phyloP scores from a whole-genome alignment of 768 basidiomycete genomes.

The Austroboletus festivus region DNA sequence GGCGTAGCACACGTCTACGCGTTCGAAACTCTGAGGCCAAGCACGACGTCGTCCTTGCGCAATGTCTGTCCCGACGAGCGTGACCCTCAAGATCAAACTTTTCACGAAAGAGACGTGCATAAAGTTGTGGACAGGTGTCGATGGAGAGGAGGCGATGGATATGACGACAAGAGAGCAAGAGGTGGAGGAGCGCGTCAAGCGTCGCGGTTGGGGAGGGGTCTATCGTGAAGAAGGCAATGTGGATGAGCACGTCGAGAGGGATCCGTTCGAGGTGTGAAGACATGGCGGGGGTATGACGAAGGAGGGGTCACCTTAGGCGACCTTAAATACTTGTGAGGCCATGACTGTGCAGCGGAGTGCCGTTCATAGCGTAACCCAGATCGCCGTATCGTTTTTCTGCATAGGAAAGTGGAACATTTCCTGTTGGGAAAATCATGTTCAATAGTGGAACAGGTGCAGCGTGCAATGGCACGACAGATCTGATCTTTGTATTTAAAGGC shows the following conservation, averaged over 20 bases:
- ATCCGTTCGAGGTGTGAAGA: constrained; percentile 44
- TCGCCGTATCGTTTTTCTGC: constrained; percentile 27
- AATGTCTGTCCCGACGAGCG: constrained; percentile 23
- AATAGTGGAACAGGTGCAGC: constrained; percentile 28
- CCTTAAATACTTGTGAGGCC: constrained; percentile 25
- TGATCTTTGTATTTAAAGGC: constrained; percentile 32
- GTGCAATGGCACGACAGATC: constrained; percentile 31
- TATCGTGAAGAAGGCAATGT: constrained; percentile 49
- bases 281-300: constrained; percentile 34
- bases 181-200: constrained; percentile 40
- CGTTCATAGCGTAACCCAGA: constrained; percentile 33
- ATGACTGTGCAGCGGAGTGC: constrained; percentile 29
- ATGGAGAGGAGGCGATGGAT: constrained; percentile 44
- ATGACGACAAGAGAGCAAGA: constrained; percentile 45
- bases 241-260: constrained; percentile 55
- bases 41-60: constrained; percentile 36
- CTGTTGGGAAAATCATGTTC: constrained; percentile 36
- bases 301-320: constrained; percentile 7
- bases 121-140: constrained; percentile 48
- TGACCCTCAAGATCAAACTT: constrained; percentile 44
- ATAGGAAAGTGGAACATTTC: constrained; percentile 32
- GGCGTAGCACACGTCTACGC: constrained; percentile 47
- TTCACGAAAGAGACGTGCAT: constrained; percentile 50
- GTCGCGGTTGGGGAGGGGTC: constrained; percentile 37
- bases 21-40: constrained; percentile 48